Base-by-base conservation (phyloP, 75 land plant species). In the Larix kaempferi region DNA sequence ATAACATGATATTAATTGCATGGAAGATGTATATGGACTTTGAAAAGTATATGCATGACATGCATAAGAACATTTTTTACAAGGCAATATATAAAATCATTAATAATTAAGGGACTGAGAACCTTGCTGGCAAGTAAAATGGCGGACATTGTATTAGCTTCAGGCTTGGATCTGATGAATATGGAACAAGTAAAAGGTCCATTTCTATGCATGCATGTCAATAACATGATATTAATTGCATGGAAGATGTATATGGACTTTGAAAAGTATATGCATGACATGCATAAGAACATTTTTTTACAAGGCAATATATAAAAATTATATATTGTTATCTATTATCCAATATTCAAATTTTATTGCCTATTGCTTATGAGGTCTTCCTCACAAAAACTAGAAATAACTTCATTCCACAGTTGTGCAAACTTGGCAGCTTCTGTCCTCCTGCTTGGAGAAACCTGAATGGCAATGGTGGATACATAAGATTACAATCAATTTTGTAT, bases 111-210 rank as follows among this genome's bases (percentile, higher is more conserved):
- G n/a, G 52, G 57, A 21, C 44, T 22, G 17, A 56, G 27, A 67
- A 98, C 99, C 98, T 98, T 98, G 94, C 99, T 93, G 39, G 99
- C 99, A 76, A 98, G 94, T 52, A 98, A 77, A 98, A 98, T 12
- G 96, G 99, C 65, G 99, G 99, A 98, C 99, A 98, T 71, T 98
- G 99, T 49, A 95, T 97, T 71, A 95, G 39, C 69, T 89, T 92
- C 56, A 98, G 80, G 78, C 85, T 86, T 39, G 90, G 91, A 87
- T 95, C 99, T 71, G 92, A 93, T 12, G 94, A 88, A 82, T 93
- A 93, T 62, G 99, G 99, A 82, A 95, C 99, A 57, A 98, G 79
- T 82, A 98, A 84, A 25, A 98, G 80, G 82, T 95, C 95, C 93
- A 91, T 91, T 81, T 98, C 99, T 91, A 98, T 98, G 95, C 3